Evolutionary conservation across 1,139 yeast genomes (phyloP), one percentile per base, ranked within the genome.

Genomic region (Arxiozyma heterogenica): DNA sequence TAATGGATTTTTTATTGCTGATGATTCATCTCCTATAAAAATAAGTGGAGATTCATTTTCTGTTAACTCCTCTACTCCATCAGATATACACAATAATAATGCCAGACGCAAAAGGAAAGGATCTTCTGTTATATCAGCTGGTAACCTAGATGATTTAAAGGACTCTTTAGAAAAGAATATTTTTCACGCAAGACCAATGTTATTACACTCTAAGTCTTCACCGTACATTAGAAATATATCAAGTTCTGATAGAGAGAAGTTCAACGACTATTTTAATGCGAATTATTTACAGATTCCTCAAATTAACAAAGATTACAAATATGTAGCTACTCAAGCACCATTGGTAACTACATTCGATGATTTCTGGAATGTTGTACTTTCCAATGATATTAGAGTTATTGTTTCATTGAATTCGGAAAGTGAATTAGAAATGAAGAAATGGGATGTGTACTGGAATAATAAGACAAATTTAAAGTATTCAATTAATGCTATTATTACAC

Each of bases 281-380:
- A 80, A 81, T 58, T 80, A 79, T 62, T 69, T 83, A 25, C 66
- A 68, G 44, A 72, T 72, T 7, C 72, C 73, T 6, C 70, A 70
- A 55, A 62, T 72, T 17, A 68, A 70, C 53, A 60, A 64, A 4
- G 64, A 65, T 22, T 67, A 64, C 50, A 74, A 77, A 51, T 86
- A 84, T 64, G 84, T 88, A 59, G 96, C 95, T 0, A 84, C 95
- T 0, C 96, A 88, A 61, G 96, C 94, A 0, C 96, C 96, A 1
- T 69, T 88, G 44, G 81, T 83, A 2, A 80, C 83, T 23, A 86
- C 96, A 0, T 77, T 84, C 56, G 83, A 81, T 17, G 96, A 88
- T 66, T 88, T 88, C 64, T 89, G 95, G 94, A 80, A 81, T 61
- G 84, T 86, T 53, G 76, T 86, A 0, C 77, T 83, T 75, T 75